Evolutionary conservation across 2,329 filamentous ascomycete species (phyloP), one percentile per base, ranked within the genome.

Genomic region (Dendrostoma leiphaemia): DNA sequence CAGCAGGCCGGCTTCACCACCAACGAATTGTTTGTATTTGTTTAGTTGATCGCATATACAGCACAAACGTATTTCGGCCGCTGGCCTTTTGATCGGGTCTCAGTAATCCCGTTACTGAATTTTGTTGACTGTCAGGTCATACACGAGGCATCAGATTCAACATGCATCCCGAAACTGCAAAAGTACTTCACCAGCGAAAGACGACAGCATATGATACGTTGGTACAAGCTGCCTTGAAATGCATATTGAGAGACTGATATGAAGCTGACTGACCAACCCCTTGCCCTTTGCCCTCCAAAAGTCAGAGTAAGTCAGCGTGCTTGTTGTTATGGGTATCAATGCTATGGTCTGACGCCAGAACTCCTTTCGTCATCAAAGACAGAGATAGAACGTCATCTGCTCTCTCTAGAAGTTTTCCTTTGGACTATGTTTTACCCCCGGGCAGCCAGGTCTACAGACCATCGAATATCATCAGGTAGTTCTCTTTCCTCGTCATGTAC

Each of bases 251-350:
- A 56, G 37, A 44, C 38, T n/a, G 13, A 13, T 12, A 37, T 15
- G 4, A 32, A 24, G 8, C 26, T 12, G 13, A 28, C 46, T 12
- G n/a, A 12, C 26, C 46, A 23, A 6, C 12, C 4, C 15, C 12
- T 48, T 23, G 15, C 35, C n/a, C n/a, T 24, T 50, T 34, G 44
- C 41, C 24, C 32, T 23, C 26, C 54, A 23, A 41, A 26, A 41
- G 40, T 48, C 19, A 41, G 53, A 49, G 48, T 31, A 17, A 35
- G 29, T 38, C 47, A 31, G 35, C 26, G n/a, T n/a, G n/a, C n/a
- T n/a, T n/a, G n/a, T n/a, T n/a, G n/a, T n/a, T n/a, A n/a, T n/a
- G 46, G 54, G 54, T 56, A 56, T 56, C 43, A 48, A 52, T 56
- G 32, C 21, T 44, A 26, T 35, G 50, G 31, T 41, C 23, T 37